Evolutionary conservation across 805 yeast species (phyloP), one percentile per base, ranked within the genome.

Genomic region (Starmerella roubikii): DNA sequence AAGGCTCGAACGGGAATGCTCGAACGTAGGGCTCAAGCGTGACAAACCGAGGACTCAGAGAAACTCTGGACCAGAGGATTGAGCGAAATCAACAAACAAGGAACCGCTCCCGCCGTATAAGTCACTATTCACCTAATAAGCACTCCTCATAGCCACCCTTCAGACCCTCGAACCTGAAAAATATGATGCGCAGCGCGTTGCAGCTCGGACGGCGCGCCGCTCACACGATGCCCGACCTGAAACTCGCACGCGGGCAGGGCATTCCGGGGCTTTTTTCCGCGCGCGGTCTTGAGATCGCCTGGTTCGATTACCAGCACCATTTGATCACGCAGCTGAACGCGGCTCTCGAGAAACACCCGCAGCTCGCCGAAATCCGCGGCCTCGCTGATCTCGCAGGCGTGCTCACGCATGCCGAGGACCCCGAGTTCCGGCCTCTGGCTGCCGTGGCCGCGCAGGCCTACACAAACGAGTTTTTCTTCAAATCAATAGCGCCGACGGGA

Each of bases 361-460:
- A 31, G 26, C 35, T 41, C 10, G 39, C 42, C 16, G 30, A 35
- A 20, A 34, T 20, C 36, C 38, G 35, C 18, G 34, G 42, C 12
- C 32, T 47, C 21, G 31, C 33, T 5, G 26, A 30, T 15, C 37
- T 50, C 20, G 34, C 40, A 16, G 35, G 42, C 20, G 42, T 37
- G n/a, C 39, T 45, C n/a, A 35, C 42, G 29, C 30, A 34, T 25
- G 34, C 40, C n/a, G 22, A 38, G 13, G 40, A 42, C 17, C 47
- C 50, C 16, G 40, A 26, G 26, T 31, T 51, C 26, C 45, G 54
- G 38, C 67, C 74, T 46, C 71, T 84, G 1, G 78, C 83, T 3
- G 84, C 80, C 55, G 70, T 67, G 52, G 93, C 95, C 2, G 77
- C 93, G 3, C 88, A 78, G 55, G 74, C 82, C 3, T 86, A 79